Evolutionary conservation across 2,329 filamentous ascomycete species (phyloP).

Genomic region (Cytospora piceae): DNA sequence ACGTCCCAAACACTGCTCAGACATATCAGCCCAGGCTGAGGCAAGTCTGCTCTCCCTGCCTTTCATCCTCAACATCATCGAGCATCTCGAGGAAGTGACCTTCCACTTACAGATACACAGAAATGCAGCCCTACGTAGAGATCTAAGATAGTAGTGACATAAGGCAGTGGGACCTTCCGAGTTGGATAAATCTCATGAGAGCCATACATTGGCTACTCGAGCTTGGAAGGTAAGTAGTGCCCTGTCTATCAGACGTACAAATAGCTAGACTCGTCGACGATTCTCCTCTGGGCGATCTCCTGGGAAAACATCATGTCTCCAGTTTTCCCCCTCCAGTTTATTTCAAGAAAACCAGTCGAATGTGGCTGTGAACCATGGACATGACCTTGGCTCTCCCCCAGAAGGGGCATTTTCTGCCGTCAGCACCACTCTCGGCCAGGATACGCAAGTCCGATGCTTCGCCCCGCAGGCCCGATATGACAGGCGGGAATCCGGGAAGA

Average conservation of each 20-base stretch:
- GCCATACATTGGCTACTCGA: too few species aligned
- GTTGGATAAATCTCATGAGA: not conserved
- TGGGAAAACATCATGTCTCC: not conserved
- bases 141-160: constrained; percentile 8
- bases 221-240: not conserved
- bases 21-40: not conserved
- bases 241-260: not conserved
- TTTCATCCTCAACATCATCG: not conserved
- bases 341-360: not conserved
- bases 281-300: too few species aligned
- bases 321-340: not conserved
- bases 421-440: not conserved
- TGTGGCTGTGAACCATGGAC: not conserved
- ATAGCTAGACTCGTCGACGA: not conserved
- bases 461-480: not conserved
- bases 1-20: not conserved
- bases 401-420: not conserved
- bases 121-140: constrained; percentile 19
- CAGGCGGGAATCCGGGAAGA: not conserved
- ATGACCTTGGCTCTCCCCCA: too few species aligned
- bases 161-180: constrained; percentile 13
- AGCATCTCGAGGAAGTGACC: constrained; percentile 10
- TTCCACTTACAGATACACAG: constrained; percentile 23
- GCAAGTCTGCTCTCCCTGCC: not conserved
- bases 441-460: not conserved